Evolutionary conservation across 176 grass and related monocot genomes (phyloP).

Genomic region (Oryza punctata): DNA sequence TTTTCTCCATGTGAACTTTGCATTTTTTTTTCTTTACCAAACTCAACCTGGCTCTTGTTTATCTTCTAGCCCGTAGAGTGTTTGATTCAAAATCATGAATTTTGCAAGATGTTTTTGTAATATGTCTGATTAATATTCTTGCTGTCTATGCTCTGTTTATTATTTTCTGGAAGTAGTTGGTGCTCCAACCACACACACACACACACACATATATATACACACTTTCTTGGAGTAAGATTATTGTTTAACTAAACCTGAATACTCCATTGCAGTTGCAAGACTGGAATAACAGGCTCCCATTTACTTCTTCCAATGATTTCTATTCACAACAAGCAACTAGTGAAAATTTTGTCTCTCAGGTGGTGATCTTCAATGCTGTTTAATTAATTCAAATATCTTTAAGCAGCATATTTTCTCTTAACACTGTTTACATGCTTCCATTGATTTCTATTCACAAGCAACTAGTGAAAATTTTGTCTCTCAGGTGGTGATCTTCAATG

Average conservation of each 20-base stretch:
- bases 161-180: conserved; percentile 18
- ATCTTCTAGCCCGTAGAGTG: not conserved
- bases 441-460: conserved; percentile 91
- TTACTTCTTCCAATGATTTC: conserved; percentile 81
- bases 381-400: conserved; percentile 38
- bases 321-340: conserved; percentile 92
- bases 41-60: conserved; percentile 2
- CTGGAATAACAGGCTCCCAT: conserved; percentile 88
- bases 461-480: conserved; percentile 96
- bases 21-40: conserved; percentile 4
- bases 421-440: conserved; percentile 39
- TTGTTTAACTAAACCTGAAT: conserved; percentile 34
- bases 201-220: not conserved
- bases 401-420: conserved; percentile 28
- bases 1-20: not conserved
- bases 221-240: conserved; percentile 25
- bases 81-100: not conserved
- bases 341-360: conserved; percentile 99
- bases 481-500: conserved; percentile 55
- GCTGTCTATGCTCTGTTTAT: not conserved
- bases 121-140: not conserved
- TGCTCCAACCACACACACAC: not conserved
- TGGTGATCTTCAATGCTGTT: conserved; percentile 37
- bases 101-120: not conserved
- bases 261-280: conserved; percentile 82